A percentile compares a stretch with the other conserved stretches of the same genome.
phyloP scores from a whole-genome alignment of 75 land plant species.

The Pseudotsuga menziesii region DNA sequence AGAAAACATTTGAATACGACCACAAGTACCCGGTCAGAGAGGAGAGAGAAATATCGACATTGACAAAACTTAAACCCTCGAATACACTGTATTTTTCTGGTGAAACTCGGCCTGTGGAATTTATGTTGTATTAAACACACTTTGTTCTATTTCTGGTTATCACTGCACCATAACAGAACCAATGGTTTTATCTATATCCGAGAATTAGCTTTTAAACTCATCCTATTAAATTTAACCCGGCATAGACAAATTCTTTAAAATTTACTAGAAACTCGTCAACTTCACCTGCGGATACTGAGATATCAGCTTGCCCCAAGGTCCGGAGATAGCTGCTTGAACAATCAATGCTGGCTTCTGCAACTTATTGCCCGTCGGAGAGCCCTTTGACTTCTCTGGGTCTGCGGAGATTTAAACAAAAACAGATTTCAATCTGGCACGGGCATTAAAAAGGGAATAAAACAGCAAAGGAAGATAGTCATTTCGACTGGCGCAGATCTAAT shows the following conservation, averaged over 20 bases:
- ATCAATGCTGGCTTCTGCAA: constrained; percentile 4
- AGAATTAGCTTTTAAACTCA: not conserved
- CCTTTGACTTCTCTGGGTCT: constrained; percentile 6
- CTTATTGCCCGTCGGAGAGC: constrained; percentile 20
- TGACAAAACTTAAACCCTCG: not conserved
- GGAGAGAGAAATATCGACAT: too few relatives aligned
- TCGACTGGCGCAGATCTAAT: not conserved
- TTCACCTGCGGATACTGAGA: constrained; percentile 50
- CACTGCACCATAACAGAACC: too few relatives aligned
- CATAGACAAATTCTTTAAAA: not conserved
- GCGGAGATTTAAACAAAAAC: not conserved
- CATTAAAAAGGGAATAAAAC: constrained; percentile 4
- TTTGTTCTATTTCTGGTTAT: not conserved
- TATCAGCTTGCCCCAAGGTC: constrained; percentile 63
- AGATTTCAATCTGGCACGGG: not conserved
- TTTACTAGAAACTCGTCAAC: not conserved
- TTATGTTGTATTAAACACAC: not conserved
- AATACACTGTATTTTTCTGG: not conserved
- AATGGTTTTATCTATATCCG: too few relatives aligned
- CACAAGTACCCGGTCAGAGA: too few relatives aligned
- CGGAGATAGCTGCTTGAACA: constrained; percentile 11
- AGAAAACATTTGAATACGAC: too few relatives aligned
- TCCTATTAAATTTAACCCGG: not conserved
- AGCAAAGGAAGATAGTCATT: not conserved
- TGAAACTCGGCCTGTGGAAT: too few relatives aligned